These are phyloP conservation scores for Lentinula sp. DNA, from an alignment of 768 basidiomycete genomes.

Conservation along the genomic window DNA sequence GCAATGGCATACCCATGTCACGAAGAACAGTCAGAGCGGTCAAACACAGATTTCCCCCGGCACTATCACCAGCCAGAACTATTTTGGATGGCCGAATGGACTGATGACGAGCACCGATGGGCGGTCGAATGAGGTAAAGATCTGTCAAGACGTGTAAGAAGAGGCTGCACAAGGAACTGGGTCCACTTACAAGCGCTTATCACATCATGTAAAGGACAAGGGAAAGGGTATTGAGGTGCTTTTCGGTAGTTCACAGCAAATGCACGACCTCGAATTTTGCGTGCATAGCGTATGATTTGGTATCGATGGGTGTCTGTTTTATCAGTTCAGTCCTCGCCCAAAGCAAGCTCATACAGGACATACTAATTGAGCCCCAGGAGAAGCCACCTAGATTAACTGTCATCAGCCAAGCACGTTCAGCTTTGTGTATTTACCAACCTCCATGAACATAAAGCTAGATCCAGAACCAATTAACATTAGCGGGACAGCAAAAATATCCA, in stretches of 20 bases:
- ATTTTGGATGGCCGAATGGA: conserved; percentile 63
- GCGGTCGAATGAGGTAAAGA: conserved; percentile 70
- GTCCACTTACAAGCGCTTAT: conserved; percentile 57
- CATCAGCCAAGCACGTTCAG: background rate
- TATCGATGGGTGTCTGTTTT: conserved; percentile 51
- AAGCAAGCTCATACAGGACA: conserved; percentile 10
- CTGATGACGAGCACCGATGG: conserved; percentile 54
- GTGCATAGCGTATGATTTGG: conserved; percentile 53
- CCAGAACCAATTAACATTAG: conserved; percentile 2
- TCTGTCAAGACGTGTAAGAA: conserved; percentile 28
- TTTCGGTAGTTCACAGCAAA: conserved; percentile 67
- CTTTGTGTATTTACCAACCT: conserved; percentile 19
- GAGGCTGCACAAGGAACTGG: background rate
- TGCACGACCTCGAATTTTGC: conserved; percentile 65
- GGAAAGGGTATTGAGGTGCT: conserved; percentile 84
- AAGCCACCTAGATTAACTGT: conserved; percentile 41
- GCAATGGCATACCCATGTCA: conserved; percentile 63
- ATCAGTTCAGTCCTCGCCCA: background rate
- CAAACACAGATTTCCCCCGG: conserved; percentile 65
- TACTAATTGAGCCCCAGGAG: conserved; percentile 63
- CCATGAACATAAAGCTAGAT: conserved; percentile 61
- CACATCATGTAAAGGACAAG: conserved; percentile 70
- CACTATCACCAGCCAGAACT: conserved; percentile 75
- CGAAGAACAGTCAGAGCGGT: conserved; percentile 58
- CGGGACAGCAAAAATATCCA: background rate